Evolutionary conservation across 2,329 filamentous ascomycete genomes (phyloP), one percentile per base, ranked within the genome.

Genomic region (Aspergillus transmontanensis): DNA sequence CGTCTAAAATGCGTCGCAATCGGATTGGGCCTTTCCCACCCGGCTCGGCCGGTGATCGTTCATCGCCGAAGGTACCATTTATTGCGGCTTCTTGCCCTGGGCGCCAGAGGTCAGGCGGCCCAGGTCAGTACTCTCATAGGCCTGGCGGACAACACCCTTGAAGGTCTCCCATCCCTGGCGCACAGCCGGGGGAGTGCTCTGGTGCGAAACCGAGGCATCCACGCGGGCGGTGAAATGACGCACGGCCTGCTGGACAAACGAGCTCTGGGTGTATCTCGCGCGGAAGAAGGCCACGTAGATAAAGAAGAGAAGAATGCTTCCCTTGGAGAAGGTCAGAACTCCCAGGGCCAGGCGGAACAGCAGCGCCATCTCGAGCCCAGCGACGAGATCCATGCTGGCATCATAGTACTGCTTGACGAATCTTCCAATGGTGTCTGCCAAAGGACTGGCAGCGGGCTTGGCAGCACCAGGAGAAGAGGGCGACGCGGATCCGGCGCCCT

Each of bases 371-470:
- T 99, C 95, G 63, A 99, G 91, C 54, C 85, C 83, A 43, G 94
- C 91, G 36, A 99, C 95, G 65, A 98, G 84, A 62, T 91, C 92
- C 95, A 99, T 99, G 80, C 93, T 96, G 65, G 87, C 83, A 78
- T 99, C 95, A 77, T 99, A 99, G 87, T 98, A 97, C 78, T 93
- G 88, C 88, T 98, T 98, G 79, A 99, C 93, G 74, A 99, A 99
- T 73, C 86, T 86, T 71, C 93, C 93, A 78, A 99, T 97, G 70
- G 85, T 87, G 66, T 97, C 93, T 59, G 91, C 89, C 61, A 93
- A 80, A 50, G 89, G 88, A 83, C 77, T 76, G 59, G 74, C 69
- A 74, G 82, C 80, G 77, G 76, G 72, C 61, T 77, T 76, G 62
- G 76, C 90, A 64, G 85, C 83, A 66, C 80, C 83, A 21, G 84